Evolutionary conservation across 495 filamentous ascomycete species (phyloP), one percentile per base, ranked within the genome.

Genomic region (Tuber indicum): DNA sequence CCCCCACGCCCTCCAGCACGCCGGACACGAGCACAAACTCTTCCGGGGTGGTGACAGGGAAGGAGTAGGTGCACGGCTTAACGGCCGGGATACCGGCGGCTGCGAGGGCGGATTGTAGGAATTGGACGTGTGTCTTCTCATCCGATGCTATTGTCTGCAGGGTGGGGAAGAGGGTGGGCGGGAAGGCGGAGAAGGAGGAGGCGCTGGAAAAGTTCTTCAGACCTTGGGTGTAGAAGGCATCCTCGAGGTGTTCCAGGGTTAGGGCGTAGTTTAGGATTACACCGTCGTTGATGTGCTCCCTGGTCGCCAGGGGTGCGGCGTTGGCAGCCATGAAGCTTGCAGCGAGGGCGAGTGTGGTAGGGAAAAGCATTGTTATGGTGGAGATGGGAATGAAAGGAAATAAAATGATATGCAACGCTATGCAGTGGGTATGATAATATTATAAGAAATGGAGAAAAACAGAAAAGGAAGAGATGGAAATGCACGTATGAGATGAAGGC

Each of bases 1-100:
- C 87, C 58, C 88, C 87, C 72, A 90, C 86, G 78, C 87, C 88
- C 79, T 92, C 90, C 39, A 92, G 84, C 70, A 91, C 82, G 46
- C 82, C 86, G 43, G 87, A 87, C 7, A 87, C 86, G 8, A 85
- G 85, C 12, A 88, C 79, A 79, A 88, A 88, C n/a, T 77, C 76
- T 10, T 84, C 82, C n/a, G 85, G 84, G 52, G 85, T 85, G 6
- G 85, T 87, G 66, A 86, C 82, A n/a, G 87, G 87, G 82, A 91
- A 91, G 23, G 82, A 79, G 80, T 92, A 92, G 12, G 83, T 87
- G 85, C 89, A 91, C 23, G 84, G 84, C 32, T 82, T 84, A 3
- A 90, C 88, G 3, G 90, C 86, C 1, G 77, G 77, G 3, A 83
- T 86, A 70, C 87, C 87, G 69, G 86, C 86, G 32, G 85, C 86